Base-by-base conservation (phyloP, 2,329 filamentous ascomycete species). In the Curvularia spicifera region DNA sequence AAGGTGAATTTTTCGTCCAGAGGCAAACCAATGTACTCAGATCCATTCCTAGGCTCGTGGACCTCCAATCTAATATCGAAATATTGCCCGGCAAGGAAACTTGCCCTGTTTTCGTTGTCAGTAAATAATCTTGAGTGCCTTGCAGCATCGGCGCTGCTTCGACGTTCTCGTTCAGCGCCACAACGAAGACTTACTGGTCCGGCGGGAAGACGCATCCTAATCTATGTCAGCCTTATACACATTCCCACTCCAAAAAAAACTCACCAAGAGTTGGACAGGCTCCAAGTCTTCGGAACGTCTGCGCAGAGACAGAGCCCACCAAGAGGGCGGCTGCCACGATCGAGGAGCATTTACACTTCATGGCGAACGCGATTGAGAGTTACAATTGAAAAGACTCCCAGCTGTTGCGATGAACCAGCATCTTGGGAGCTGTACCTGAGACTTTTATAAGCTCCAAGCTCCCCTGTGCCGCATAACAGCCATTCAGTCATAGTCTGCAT, bases 51-150 rank as follows among this genome's bases (percentile, higher is more conserved):
- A 5, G 91, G 91, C 9, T 90, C 90, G 73, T 94, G 91, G 29
- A 95, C 86, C 76, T 95, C 91, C 59, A 94, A 84, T 59, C 91
- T 88, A 62, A 96, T 88, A 73, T 95, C 91, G 71, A 95, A 95
- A 75, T 86, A 89, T 78, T 95, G 91, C 12, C 91, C 91, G n/a
- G n/a, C n/a, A n/a, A n/a, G n/a, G n/a, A n/a, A n/a, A n/a, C n/a
- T n/a, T n/a, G n/a, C 87, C 79, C 83, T 84, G 59, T 18, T 48
- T 20, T 33, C 48, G 51, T 60, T 47, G 51, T 52, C 59, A 56
- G 62, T 43, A 37, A 56, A 15, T 37, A 56, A 45, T 40, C 51
- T 37, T 35, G 9, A 9, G 15, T 12, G n/a, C n/a, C 24, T 28
- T 13, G 6, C 5, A 28, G 26, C 26, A 28, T 28, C 26, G 3